Conservation (phyloP, 331 rosid species). For the Phaseolus coccineus region DNA sequence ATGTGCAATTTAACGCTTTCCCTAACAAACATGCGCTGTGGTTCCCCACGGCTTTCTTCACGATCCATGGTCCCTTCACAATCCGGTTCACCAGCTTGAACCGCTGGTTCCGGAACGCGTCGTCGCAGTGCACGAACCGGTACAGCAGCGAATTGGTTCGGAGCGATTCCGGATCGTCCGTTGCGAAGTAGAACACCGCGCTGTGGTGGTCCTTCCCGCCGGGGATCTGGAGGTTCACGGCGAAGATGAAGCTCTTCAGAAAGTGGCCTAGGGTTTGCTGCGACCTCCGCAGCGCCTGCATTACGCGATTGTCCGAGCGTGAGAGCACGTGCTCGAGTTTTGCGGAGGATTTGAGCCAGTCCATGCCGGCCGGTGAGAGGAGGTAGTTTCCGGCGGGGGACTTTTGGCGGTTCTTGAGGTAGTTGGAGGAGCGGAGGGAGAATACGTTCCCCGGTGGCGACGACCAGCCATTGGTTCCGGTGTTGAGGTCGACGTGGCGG, state of each 20-base stretch:
- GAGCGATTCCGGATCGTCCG: slow-evolving; percentile 72
- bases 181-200: slow-evolving; percentile 86
- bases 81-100: slow-evolving; percentile 89
- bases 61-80: slow-evolving; percentile 93
- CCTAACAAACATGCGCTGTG: slow-evolving; percentile 85
- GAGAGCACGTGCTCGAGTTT: slow-evolving; percentile 79
- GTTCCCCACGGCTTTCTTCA: slow-evolving; percentile 83
- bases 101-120: slow-evolving; percentile 82
- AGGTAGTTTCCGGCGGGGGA: slow-evolving; percentile 77
- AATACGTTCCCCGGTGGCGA: slow-evolving; percentile 86
- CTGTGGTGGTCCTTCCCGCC: slow-evolving; percentile 77
- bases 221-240: slow-evolving; percentile 86
- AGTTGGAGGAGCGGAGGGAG: slow-evolving; percentile 66
- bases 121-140: slow-evolving; percentile 82
- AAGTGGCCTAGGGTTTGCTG: slow-evolving; percentile 66
- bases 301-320: slow-evolving; percentile 77
- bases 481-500: slow-evolving; percentile 67
- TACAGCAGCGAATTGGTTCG: slow-evolving; percentile 64
- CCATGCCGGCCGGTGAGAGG: slow-evolving; percentile 77
- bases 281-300: slow-evolving; percentile 60
- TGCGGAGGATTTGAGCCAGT: slow-evolving; percentile 76
- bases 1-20: slow-evolving; percentile 80
- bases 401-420: slow-evolving; percentile 64
- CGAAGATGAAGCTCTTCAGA: slow-evolving; percentile 75
- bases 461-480: slow-evolving; percentile 88